Base-by-base conservation (phyloP, 169 alveolate species). In the Plasmodium berghei region DNA sequence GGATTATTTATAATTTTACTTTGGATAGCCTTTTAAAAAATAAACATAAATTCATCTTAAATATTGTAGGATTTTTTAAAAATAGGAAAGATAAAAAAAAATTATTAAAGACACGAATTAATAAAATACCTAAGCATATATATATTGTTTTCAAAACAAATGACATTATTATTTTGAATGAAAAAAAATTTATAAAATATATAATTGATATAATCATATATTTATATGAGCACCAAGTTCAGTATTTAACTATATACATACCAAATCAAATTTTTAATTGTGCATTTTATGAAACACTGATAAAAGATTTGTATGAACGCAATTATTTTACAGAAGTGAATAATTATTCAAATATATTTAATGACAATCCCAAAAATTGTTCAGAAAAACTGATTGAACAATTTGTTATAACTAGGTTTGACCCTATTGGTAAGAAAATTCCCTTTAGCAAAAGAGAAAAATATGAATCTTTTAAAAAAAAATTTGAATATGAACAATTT, bases 121-220 rank as follows among this genome's bases (percentile, higher is more conserved):
- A 4, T 2, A 75, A 75, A 48, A 34, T 58, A 67, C 89, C 89
- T 48, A 75, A 75, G 45, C 89, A 75, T 54, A 28, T 75, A 14
- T 75, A 75, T 28, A 75, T 75, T 49, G 69, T 75, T 9, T 49
- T 75, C n/a, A 75, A 75, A 75, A 56, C 46, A 16, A 75, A 40
- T 24, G 89, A 75, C 49, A 45, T 75, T 48, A 34, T 75, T 48
- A 75, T 75, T n/a, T 45, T 75, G 14, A 26, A 58, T 14, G 58
- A 66, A 20, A 64, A 16, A 2, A 75, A 75, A 75, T 49, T 75
- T 28, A 12, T 70, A 22, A 42, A 67, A 22, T 64, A 75, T 58
- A 34, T 75, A 9, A 24, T 75, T 14, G 66, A 63, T 52, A 75
- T 75, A 48, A 18, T 67, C 24, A 64, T 63, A 20, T 75, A 40